Conservation (phyloP, 768 basidiomycete species). For the Gloeophyllum trabeum region DNA sequence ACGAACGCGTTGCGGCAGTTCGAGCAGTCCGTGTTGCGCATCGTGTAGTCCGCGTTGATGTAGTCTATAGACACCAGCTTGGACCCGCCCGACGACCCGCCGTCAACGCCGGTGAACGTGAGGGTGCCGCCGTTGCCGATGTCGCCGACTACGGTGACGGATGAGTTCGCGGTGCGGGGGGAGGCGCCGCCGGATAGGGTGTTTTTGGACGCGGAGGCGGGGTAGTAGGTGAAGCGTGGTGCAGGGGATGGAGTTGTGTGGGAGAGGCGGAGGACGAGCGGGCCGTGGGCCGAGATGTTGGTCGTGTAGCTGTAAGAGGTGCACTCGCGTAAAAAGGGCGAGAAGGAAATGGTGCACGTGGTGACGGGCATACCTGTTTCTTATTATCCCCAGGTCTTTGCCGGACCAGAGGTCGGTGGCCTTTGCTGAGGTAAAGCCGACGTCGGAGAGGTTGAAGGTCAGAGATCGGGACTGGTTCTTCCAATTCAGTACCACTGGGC, state of each 20-base stretch:
- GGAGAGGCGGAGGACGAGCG: slow-evolving; percentile 26
- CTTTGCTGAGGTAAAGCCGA: slow-evolving; percentile 28
- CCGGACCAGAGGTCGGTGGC: slow-evolving; percentile 30
- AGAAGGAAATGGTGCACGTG: no score
- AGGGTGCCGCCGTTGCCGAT: slow-evolving; percentile 30
- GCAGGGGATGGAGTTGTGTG: slow-evolving; percentile 13
- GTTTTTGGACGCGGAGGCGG: slow-evolving; percentile 21
- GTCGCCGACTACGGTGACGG: slow-evolving; percentile 26
- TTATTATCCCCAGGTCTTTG: slow-evolving; percentile 22
- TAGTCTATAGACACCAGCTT: slow-evolving; percentile 34
- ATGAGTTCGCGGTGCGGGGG: slow-evolving; percentile 22
- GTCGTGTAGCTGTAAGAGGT: slow-evolving; percentile 19
- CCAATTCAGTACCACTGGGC: slow-evolving; percentile 41
- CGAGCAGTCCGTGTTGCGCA: slow-evolving; percentile 32
- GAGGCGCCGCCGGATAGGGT: slow-evolving; percentile 27
- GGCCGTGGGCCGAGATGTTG: slow-evolving; percentile 13
- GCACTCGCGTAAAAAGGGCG: no score
- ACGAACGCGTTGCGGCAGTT: slow-evolving; percentile 36
- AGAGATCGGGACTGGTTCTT: slow-evolving; percentile 25
- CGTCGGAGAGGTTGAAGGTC: slow-evolving; percentile 29
- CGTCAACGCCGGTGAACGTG: slow-evolving; percentile 29
- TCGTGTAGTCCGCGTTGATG: slow-evolving; percentile 33
- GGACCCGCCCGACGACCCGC: slow-evolving; percentile 27
- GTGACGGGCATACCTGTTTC: slow-evolving; percentile 26
- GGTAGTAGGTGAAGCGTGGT: slow-evolving; percentile 21